Evolutionary conservation across 2,329 filamentous ascomycete genomes (phyloP).

Genomic region (Aureobasidium subglaciale): DNA sequence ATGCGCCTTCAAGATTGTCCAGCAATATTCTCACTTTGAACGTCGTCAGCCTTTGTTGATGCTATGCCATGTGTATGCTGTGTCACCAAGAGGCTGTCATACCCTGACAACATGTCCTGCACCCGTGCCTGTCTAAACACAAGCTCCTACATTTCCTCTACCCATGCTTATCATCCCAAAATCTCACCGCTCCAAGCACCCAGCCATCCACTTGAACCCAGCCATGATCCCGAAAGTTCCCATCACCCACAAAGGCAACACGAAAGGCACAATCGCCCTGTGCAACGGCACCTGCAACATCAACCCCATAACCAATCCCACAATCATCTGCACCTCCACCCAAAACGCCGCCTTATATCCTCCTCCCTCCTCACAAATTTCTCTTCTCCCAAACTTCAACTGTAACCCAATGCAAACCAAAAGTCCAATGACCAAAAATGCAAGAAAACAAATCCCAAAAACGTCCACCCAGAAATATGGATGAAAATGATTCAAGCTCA

Average conservation of each 20-base stretch:
- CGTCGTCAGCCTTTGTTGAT: not conserved
- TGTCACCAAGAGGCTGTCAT: not conserved
- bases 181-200: not conserved
- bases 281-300: not conserved
- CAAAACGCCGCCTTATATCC: not conserved
- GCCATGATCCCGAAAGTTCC: not conserved
- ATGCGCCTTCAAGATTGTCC: not conserved
- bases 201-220: not conserved
- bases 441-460: not conserved
- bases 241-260: slow-evolving; percentile 1
- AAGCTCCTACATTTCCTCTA: not conserved
- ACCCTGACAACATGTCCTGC: not conserved
- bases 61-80: not conserved
- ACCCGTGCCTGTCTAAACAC: too few species aligned
- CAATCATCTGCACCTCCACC: slow-evolving; percentile 8
- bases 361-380: not conserved
- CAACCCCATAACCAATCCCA: not conserved
- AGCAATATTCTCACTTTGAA: not conserved
- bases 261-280: not conserved
- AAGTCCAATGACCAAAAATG: not conserved
- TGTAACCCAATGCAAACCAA: not conserved
- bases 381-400: not conserved
- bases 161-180: not conserved
- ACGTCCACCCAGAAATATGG: slow-evolving; percentile 7
- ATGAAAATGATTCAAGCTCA: not conserved